phyloP scores from a whole-genome alignment of 2,329 filamentous ascomycete species.

The Dactylellina haptotyla region DNA sequence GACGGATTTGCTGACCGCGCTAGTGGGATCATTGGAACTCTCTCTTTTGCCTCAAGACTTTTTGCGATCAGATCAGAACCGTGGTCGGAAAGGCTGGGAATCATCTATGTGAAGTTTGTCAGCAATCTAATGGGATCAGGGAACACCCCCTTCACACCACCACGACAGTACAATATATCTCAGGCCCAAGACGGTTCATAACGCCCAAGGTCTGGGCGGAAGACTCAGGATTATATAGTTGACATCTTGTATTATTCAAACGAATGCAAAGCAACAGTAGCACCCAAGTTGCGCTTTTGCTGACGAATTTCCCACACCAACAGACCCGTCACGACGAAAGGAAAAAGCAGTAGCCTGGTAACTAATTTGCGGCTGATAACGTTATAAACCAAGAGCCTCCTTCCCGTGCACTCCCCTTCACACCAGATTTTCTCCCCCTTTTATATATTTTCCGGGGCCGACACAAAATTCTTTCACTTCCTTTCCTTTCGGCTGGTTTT shows the following conservation, averaged over 20 bases:
- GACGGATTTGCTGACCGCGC: conserved; percentile 30
- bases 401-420: conserved; percentile 16
- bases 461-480: conserved; percentile 13
- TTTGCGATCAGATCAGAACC: background rate
- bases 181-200: conserved; percentile 8
- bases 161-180: conserved; percentile 17
- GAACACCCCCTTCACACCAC: background rate
- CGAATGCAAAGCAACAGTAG: conserved; percentile 29
- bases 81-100: background rate
- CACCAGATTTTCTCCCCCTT: background rate
- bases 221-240: background rate
- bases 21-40: conserved; percentile 21
- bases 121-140: conserved; percentile 28
- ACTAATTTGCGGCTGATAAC: conserved; percentile 50
- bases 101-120: background rate
- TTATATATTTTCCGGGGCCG: background rate
- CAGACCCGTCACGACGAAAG: conserved; percentile 3
- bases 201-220: conserved; percentile 12
- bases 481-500: conserved; percentile 19
- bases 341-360: conserved; percentile 22
- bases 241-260: background rate
- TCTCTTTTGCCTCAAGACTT: conserved; percentile 15
- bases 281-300: conserved; percentile 30
- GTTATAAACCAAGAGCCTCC: conserved; percentile 45
- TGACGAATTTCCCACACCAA: conserved; percentile 16